Conservation (phyloP, 331 rosid genomes). For the Pyracantha coccinea region DNA sequence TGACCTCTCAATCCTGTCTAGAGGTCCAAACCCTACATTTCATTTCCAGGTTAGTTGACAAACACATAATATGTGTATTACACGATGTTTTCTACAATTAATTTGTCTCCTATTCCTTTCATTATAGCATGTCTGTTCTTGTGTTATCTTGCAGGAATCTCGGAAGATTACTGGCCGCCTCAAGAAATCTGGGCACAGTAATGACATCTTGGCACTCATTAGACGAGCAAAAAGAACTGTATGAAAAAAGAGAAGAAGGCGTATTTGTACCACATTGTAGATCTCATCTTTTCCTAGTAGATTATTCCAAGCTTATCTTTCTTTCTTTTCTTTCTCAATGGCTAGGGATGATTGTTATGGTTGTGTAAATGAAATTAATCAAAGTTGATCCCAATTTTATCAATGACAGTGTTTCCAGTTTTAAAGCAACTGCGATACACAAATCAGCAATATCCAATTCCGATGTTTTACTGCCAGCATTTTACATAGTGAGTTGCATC, state of each 20-base stretch:
- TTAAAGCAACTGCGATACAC: neutral
- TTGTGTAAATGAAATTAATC: neutral
- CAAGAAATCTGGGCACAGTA: constrained; percentile 51
- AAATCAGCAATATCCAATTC: neutral
- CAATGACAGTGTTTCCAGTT: neutral
- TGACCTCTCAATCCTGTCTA: constrained; percentile 42
- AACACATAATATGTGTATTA: neutral
- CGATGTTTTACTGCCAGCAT: neutral
- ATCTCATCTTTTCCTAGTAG: neutral
- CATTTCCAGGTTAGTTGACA: constrained; percentile 59
- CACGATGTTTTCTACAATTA: neutral
- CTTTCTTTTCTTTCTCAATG: neutral
- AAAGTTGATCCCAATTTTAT: neutral
- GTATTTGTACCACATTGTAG: neutral
- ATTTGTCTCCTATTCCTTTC: neutral
- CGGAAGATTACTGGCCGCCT: constrained; percentile 31
- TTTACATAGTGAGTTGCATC: neutral
- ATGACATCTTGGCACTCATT: constrained; percentile 52
- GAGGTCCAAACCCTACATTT: constrained; percentile 54
- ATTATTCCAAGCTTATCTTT: neutral
- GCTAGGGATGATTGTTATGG: neutral
- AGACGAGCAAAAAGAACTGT: constrained; percentile 37
- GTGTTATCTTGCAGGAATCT: constrained; percentile 31
- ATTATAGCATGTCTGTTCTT: neutral
- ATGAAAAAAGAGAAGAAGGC: constrained; percentile 11